Evolutionary conservation across 2,329 filamentous ascomycete genomes (phyloP).

Genomic region (Penicillium sp.): DNA sequence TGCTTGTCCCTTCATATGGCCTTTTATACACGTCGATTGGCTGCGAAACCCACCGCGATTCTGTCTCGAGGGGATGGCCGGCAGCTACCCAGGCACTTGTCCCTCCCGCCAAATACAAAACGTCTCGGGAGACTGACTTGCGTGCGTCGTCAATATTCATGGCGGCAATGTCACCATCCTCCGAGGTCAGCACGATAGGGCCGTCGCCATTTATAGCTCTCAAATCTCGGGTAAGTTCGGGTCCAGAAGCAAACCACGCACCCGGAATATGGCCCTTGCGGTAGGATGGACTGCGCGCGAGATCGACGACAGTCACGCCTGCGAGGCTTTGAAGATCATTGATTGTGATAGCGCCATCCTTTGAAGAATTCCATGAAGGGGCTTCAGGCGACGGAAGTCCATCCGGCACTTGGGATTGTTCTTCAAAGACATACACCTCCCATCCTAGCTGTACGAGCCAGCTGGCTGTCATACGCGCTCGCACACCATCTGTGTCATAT

Average conservation of each 20-base stretch:
- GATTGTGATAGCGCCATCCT: conserved; percentile 5
- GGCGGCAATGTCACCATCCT: conserved; percentile 16
- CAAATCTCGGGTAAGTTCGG: conserved; percentile 32
- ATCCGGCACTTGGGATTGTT: conserved; percentile 13
- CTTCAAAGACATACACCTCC: conserved; percentile 31
- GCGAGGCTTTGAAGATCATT: conserved; percentile 14
- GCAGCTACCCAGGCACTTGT: conserved; percentile 29
- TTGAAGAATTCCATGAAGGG: not conserved
- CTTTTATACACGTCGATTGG: conserved; percentile 37
- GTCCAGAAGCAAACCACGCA: conserved; percentile 34
- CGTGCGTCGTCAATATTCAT: conserved; percentile 11
- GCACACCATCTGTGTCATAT: conserved; percentile 31
- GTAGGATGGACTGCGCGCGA: conserved; percentile 32
- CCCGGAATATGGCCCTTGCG: conserved; percentile 33
- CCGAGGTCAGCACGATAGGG: conserved; percentile 29
- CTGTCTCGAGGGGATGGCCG: conserved; percentile 25
- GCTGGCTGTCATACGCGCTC: conserved; percentile 32
- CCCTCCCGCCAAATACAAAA: conserved; percentile 27
- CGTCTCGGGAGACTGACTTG: not conserved
- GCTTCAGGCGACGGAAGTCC: not conserved
- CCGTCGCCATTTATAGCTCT: conserved; percentile 12
- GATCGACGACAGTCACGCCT: conserved; percentile 27
- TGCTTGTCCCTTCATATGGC: conserved; percentile 34
- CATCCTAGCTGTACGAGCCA: conserved; percentile 36
- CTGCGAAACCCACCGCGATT: conserved; percentile 30